Evolutionary conservation across 768 basidiomycete species (phyloP), one percentile per base, ranked within the genome.

Genomic region (Mycena maculata): DNA sequence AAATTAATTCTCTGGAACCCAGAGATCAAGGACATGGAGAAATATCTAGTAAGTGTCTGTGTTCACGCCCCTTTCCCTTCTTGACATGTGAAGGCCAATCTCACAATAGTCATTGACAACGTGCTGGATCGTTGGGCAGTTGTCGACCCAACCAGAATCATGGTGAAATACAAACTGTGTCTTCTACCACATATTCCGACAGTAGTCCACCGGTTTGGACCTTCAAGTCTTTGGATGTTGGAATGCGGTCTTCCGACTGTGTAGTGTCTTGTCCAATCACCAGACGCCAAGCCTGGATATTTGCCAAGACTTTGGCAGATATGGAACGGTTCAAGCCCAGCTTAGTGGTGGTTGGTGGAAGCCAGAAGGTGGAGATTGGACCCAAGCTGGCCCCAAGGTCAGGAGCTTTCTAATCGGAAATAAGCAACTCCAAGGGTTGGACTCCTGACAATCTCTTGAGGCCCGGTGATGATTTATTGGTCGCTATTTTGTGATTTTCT

Each of bases 1-100:
- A 77, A 3, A 30, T 77, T 22, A 3, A 30, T 77, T 22, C 36
- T 80, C 1, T 81, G 78, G 77, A 76, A 52, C 38, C 76, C 74
- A 2, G 74, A 74, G 16, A 57, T 57, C 2, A 44, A 57, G 10
- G 13, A 44, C 18, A 57, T 57, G 55, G 55, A 57, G 5, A 1
- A 30, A 10, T 57, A 57, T 18, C 30, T 44, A 1, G 55, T 57
- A 18, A 20, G 28, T 31, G 18, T n/a, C 4, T 16, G 27, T 44
- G 15, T 30, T 57, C 7, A 12, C 4, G 36, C 4, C 22, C 7
- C 4, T 4, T 23, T 20, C 31, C 9, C 12, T 11, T 4, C 22
- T 36, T n/a, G 12, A 53, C 22, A 1, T 36, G 22, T 23, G 6
- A 27, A 49, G 48, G 48, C 48, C 12, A 27, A 49, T 28, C 27